These are phyloP conservation scores for Saturnispora quitensis DNA, from an alignment of 805 yeast species.

Conservation along the genomic window DNA sequence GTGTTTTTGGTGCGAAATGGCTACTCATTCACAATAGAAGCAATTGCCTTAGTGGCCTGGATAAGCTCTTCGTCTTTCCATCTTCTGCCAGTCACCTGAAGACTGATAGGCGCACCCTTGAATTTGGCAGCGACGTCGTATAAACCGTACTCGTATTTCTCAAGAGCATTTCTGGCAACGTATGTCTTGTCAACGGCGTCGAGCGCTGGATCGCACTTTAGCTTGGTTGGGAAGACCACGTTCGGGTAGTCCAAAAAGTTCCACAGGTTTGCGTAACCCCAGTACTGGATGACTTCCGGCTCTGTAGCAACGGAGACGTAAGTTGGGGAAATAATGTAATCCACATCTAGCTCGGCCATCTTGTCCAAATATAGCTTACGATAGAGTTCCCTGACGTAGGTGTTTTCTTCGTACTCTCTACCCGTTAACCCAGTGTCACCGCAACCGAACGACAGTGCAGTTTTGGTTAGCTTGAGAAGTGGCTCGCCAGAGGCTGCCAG, in stretches of 20 bases:
- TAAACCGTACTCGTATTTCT: constrained; percentile 26
- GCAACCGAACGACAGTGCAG: constrained; percentile 43
- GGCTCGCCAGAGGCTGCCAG: constrained; percentile 61
- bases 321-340: constrained; percentile 53
- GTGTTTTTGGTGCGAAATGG: background rate
- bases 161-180: constrained; percentile 32
- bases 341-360: constrained; percentile 43
- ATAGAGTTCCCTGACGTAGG: constrained; percentile 40
- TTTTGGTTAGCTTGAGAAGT: constrained; percentile 42
- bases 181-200: constrained; percentile 34
- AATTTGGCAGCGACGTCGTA: constrained; percentile 30
- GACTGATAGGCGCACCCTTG: constrained; percentile 39
- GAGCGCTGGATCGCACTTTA: constrained; percentile 41
- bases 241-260: constrained; percentile 62
- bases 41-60: constrained; percentile 36
- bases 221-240: constrained; percentile 47
- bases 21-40: constrained; percentile 22
- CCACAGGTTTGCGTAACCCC: constrained; percentile 67
- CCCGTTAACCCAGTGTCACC: constrained; percentile 40
- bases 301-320: constrained; percentile 59
- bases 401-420: constrained; percentile 39
- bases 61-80: constrained; percentile 41
- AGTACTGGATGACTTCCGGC: constrained; percentile 49
- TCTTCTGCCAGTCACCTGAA: constrained; percentile 43
- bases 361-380: constrained; percentile 41